phyloP scores from a whole-genome alignment of 768 basidiomycete genomes.

The Sutorius australiensis region DNA sequence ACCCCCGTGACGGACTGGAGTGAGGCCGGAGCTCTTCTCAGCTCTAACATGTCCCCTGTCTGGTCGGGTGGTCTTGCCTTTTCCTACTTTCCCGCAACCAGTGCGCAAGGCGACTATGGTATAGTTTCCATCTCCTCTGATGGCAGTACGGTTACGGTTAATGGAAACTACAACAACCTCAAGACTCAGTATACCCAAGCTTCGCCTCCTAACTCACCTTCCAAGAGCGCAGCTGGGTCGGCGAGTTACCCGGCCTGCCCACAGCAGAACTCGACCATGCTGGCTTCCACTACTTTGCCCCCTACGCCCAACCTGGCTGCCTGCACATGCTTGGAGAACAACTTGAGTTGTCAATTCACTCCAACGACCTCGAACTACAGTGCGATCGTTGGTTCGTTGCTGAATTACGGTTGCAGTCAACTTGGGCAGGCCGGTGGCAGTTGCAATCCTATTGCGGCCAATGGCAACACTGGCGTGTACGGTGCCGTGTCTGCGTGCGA shows the following conservation, averaged over 20 bases:
- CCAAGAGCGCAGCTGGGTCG: conserved; percentile 49
- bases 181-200: conserved; percentile 56
- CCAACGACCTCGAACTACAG: conserved; percentile 59
- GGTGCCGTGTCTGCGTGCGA: conserved; percentile 76
- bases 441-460: conserved; percentile 67
- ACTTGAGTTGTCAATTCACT: conserved; percentile 71
- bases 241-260: conserved; percentile 61
- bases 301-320: conserved; percentile 78
- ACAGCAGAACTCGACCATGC: conserved; percentile 49
- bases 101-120: conserved; percentile 72
- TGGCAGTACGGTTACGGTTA: conserved; percentile 60
- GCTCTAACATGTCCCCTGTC: conserved; percentile 65
- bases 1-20: conserved; percentile 68
- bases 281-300: conserved; percentile 68
- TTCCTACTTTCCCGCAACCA: conserved; percentile 83
- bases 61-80: conserved; percentile 92
- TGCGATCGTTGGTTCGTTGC: conserved; percentile 54
- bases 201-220: conserved; percentile 60
- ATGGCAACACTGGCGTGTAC: conserved; percentile 73
- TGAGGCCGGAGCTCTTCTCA: conserved; percentile 71
- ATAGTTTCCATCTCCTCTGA: conserved; percentile 76
- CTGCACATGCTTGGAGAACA: conserved; percentile 71
- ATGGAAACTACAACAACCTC: conserved; percentile 66
- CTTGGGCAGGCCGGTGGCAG: conserved; percentile 57
- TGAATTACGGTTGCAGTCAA: conserved; percentile 63